Evolutionary conservation across 805 yeast genomes (phyloP), one percentile per base, ranked within the genome.

Genomic region (Wickerhamomyces ciferrii): DNA sequence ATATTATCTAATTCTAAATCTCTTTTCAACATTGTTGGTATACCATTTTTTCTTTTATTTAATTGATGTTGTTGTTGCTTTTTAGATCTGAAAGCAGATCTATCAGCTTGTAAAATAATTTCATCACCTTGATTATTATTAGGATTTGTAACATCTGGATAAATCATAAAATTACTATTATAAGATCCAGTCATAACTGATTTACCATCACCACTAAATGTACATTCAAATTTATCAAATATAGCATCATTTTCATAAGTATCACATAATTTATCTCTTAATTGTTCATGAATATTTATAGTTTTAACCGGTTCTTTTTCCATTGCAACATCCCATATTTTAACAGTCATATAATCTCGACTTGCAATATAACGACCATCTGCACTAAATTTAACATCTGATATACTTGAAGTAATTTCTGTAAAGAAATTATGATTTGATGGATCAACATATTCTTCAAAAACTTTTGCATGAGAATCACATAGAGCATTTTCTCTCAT

Each of bases 201-300:
- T 62, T 83, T 81, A 59, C 88, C 87, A 69, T 95, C 97, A 35
- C 98, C 99, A 56, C 90, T 79, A 62, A 94, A 90, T 56, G 84
- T 94, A 51, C 91, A 96, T 74, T 94, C 99, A 67, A 94, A 94
- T 74, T 94, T 95, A 73, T 94, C 99, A 70, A 94, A 94, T 48
- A 94, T 94, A 41, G 98, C 96, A 70, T 94, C 99, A 65, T 90
- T 91, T 67, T 94, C 99, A 72, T 95, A 94, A 40, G 98, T 90
- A 66, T 95, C 97, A 70, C 98, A 92, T 61, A 94, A 73, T 61
- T 92, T 76, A 60, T 90, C 96, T 58, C 96, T 81, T 61, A 94
- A 78, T 65, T 88, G 95, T 65, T 94, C 98, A 68, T 94, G 99
- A 53, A 95, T 90, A 63, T 89, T 89, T 51, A 94, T 91, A 15